Evolutionary conservation across 768 basidiomycete species (phyloP).

Genomic region (Dentipellis sp.): DNA sequence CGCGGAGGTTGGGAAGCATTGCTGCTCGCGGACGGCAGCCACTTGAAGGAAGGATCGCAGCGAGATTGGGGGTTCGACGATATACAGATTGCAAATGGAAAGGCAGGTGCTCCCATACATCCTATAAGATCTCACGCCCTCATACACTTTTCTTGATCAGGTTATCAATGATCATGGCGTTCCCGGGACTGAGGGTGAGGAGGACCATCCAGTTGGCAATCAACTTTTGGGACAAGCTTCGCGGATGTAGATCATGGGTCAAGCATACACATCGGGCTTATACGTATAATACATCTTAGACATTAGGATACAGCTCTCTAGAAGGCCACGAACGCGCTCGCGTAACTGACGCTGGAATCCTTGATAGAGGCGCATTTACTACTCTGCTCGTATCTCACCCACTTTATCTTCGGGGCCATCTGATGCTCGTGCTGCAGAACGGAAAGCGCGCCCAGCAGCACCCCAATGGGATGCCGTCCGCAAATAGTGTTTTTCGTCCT

Average conservation of each 20-base stretch:
- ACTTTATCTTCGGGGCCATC: slow-evolving; percentile 41
- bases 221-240: slow-evolving; percentile 24
- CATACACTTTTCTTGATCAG: slow-evolving; percentile 24
- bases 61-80: slow-evolving; percentile 83
- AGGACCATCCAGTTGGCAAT: slow-evolving; percentile 47
- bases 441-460: slow-evolving; percentile 72
- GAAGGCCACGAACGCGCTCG: slow-evolving; percentile 76
- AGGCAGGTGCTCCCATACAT: slow-evolving; percentile 30
- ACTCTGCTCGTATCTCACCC: slow-evolving; percentile 94
- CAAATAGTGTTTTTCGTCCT: slow-evolving; percentile 93
- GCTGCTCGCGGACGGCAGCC: slow-evolving; percentile 44
- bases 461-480: slow-evolving; percentile 92
- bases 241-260: slow-evolving; percentile 6
- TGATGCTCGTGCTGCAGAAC: slow-evolving; percentile 36
- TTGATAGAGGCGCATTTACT: slow-evolving; percentile 54
- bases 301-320: slow-evolving; percentile 19
- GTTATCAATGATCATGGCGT: slow-evolving; percentile 64
- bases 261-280: not conserved
- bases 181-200: slow-evolving; percentile 54
- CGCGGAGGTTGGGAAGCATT: slow-evolving; percentile 39
- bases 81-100: slow-evolving; percentile 48
- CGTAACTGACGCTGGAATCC: slow-evolving; percentile 95
- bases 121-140: no score
- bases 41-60: slow-evolving; percentile 47
- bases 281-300: not conserved